A percentile compares a stretch with the other conserved stretches of the same genome.
Conservation (phyloP, 306 rosid genomes). For the Pyrus communis region DNA sequence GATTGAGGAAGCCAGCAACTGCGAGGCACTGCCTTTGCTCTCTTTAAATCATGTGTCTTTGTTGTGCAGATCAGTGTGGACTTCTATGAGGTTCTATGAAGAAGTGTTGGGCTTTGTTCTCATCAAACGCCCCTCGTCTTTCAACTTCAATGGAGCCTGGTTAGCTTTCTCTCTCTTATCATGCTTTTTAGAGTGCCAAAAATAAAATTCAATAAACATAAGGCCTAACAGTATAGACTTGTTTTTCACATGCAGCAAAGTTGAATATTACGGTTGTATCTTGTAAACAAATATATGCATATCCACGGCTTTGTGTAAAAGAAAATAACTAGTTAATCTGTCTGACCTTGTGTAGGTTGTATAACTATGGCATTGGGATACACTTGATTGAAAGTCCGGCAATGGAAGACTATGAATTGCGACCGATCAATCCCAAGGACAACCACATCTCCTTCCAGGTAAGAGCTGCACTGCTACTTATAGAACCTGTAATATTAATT, state of each 20-base stretch:
- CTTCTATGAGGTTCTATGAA: conserved; percentile 58
- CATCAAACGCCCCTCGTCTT: conserved; percentile 80
- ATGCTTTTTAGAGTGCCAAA: background rate
- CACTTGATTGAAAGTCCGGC: conserved; percentile 70
- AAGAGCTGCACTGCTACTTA: background rate
- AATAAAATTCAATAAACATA: background rate
- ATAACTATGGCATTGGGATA: conserved; percentile 74
- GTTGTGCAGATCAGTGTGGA: conserved; percentile 66
- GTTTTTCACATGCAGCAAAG: background rate
- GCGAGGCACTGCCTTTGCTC: conserved; percentile 56
- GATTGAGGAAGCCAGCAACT: conserved; percentile 58
- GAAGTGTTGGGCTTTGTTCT: conserved; percentile 67
- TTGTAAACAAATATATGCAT: background rate
- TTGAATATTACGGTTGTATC: background rate
- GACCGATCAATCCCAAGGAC: conserved; percentile 72
- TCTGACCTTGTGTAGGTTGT: conserved; percentile 38
- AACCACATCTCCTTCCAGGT: conserved; percentile 81
- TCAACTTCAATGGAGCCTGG: conserved; percentile 86
- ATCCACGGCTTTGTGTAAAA: background rate
- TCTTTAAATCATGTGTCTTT: conserved; percentile 67
- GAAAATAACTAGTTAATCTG: background rate
- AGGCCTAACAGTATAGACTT: background rate
- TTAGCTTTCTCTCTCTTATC: conserved; percentile 1
- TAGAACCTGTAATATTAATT: background rate
- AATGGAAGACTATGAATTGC: conserved; percentile 34